These are phyloP conservation scores for Thelonectria rubi DNA, from an alignment of 2,329 filamentous ascomycete species.

Conservation along the genomic window DNA sequence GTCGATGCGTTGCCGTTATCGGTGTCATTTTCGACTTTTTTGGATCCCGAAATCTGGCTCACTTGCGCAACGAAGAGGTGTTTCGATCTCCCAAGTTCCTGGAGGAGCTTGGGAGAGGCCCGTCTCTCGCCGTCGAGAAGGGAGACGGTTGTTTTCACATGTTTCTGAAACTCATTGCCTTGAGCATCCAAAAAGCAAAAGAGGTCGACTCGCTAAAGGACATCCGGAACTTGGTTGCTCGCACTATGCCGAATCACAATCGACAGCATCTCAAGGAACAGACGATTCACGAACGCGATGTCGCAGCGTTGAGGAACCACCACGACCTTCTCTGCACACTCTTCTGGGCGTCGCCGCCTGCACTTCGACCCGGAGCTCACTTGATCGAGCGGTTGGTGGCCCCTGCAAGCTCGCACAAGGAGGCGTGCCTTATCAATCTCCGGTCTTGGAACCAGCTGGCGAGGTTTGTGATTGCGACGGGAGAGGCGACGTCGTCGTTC, in stretches of 20 bases:
- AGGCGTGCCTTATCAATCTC: constrained; percentile 71
- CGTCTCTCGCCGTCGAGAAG: constrained; percentile 59
- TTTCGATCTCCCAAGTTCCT: constrained; percentile 69
- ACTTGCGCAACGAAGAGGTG: constrained; percentile 72
- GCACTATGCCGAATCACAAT: constrained; percentile 72
- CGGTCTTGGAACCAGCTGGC: constrained; percentile 71
- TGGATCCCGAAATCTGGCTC: constrained; percentile 66
- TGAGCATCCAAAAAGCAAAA: constrained; percentile 63
- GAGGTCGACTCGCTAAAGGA: constrained; percentile 62
- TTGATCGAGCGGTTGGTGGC: constrained; percentile 68
- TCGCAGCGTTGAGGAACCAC: constrained; percentile 72
- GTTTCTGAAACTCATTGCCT: constrained; percentile 70
- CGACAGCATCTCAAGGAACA: constrained; percentile 72
- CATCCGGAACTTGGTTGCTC: constrained; percentile 67
- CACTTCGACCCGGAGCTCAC: constrained; percentile 61
- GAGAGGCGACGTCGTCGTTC: constrained; percentile 59
- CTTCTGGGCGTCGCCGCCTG: constrained; percentile 69
- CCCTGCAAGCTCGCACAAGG: constrained; percentile 70
- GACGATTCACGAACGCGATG: constrained; percentile 65
- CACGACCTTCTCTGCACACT: constrained; percentile 74
- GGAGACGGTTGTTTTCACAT: constrained; percentile 73
- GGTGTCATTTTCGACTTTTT: constrained; percentile 75
- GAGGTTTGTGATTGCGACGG: constrained; percentile 63
- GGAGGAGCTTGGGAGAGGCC: constrained; percentile 59
- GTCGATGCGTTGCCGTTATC: constrained; percentile 63